A percentile compares a stretch with the other conserved stretches of the same genome.
phyloP scores from a whole-genome alignment of 1,139 yeast species.

The Ogataea hybrid region DNA sequence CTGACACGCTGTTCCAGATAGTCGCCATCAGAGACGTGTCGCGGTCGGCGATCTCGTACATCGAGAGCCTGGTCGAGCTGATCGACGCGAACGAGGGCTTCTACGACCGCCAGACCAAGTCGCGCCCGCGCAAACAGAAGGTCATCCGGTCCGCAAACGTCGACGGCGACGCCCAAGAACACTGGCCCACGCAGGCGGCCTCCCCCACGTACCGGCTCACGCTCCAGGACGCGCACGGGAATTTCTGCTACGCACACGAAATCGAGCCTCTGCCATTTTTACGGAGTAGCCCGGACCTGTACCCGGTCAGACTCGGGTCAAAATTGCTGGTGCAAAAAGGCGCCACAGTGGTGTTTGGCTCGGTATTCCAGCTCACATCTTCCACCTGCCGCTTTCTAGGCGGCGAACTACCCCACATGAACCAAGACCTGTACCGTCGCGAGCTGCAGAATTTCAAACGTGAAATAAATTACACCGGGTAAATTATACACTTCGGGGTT shows the following conservation, averaged over 20 bases:
- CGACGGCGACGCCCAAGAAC: slow-evolving; percentile 25
- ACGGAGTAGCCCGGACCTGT: slow-evolving; percentile 19
- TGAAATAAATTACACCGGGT: slow-evolving; percentile 24
- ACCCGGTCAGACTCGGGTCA: slow-evolving; percentile 36
- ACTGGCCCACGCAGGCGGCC: neutral
- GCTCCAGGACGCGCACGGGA: slow-evolving; percentile 37
- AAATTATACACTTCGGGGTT: slow-evolving; percentile 1
- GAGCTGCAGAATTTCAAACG: slow-evolving; percentile 29
- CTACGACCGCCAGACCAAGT: slow-evolving; percentile 25
- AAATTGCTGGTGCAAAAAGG: slow-evolving; percentile 33
- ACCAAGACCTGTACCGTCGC: slow-evolving; percentile 28
- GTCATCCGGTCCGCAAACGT: slow-evolving; percentile 24
- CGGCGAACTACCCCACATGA: slow-evolving; percentile 36
- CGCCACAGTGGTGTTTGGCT: slow-evolving; percentile 23
- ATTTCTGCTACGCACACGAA: slow-evolving; percentile 38
- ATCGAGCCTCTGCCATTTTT: slow-evolving; percentile 32
- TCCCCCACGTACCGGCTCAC: slow-evolving; percentile 34
- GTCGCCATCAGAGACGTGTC: slow-evolving; percentile 38
- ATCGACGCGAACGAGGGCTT: slow-evolving; percentile 28
- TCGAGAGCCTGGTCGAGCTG: slow-evolving; percentile 33
- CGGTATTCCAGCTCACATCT: slow-evolving; percentile 24
- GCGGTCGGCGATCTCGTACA: slow-evolving; percentile 33
- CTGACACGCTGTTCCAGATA: slow-evolving; percentile 37
- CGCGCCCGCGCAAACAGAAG: slow-evolving; percentile 12
- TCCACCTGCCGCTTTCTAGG: slow-evolving; percentile 31